Percentiles rank a stretch among this genome's conserved stretches.
Conservation (phyloP, 768 basidiomycete species). For the Kwoniella shandongensis region DNA sequence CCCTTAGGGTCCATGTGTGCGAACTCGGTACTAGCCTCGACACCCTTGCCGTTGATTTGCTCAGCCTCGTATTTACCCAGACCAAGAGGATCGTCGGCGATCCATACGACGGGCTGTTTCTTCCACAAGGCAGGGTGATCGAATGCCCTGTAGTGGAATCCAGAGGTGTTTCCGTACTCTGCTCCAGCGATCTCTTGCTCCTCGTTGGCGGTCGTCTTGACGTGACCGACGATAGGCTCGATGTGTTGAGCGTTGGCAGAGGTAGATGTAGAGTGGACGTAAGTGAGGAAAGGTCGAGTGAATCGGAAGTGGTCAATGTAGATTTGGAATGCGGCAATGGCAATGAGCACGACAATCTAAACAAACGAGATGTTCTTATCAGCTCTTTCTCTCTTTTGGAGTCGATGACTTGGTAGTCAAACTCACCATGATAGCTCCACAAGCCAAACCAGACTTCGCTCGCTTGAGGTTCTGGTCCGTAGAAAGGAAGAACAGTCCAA, state of each 20-base stretch:
- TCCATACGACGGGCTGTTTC: conserved; percentile 53
- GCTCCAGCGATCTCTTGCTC: conserved; percentile 41
- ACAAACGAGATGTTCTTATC: not conserved
- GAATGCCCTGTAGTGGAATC: conserved; percentile 51
- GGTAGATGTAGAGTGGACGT: conserved; percentile 37
- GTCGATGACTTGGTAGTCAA: too few relatives aligned
- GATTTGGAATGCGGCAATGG: conserved; percentile 45
- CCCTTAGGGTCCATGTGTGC: conserved; percentile 49
- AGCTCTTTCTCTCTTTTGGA: not conserved
- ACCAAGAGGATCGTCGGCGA: conserved; percentile 51
- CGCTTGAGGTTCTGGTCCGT: conserved; percentile 36
- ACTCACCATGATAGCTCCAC: conserved; percentile 52
- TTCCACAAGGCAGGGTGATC: conserved; percentile 55
- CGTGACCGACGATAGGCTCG: conserved; percentile 10
- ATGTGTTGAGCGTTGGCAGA: conserved; percentile 15
- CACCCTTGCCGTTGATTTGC: conserved; percentile 40
- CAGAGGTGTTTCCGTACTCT: conserved; percentile 48
- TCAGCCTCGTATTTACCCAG: conserved; percentile 49
- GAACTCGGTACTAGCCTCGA: conserved; percentile 49
- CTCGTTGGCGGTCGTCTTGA: conserved; percentile 20
- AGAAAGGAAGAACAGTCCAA: conserved; percentile 54
- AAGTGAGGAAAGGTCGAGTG: conserved; percentile 40
- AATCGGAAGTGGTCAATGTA: conserved; percentile 50
- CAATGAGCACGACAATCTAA: conserved; percentile 45
- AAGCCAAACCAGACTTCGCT: conserved; percentile 47